phyloP scores from a whole-genome alignment of 805 yeast species.

The Pichia cabralensis region DNA sequence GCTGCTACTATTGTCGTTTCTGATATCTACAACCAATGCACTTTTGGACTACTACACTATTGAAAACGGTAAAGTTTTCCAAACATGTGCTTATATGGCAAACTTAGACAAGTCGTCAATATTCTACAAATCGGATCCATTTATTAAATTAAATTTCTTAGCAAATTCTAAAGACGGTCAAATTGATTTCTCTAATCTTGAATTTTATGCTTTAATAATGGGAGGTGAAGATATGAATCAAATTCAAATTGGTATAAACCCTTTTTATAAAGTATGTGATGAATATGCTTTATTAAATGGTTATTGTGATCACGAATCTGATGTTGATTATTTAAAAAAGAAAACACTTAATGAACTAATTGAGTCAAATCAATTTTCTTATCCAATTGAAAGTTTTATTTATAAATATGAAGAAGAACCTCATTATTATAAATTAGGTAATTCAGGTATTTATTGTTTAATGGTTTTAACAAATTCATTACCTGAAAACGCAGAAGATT shows the following conservation, averaged over 20 bases:
- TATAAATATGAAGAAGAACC: slow-evolving; percentile 5
- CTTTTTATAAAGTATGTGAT: slow-evolving; percentile 24
- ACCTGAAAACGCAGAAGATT: slow-evolving; percentile 2
- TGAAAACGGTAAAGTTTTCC: slow-evolving; percentile 15
- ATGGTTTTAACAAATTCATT: slow-evolving; percentile 14
- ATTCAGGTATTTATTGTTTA: slow-evolving; percentile 21
- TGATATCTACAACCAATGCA: slow-evolving; percentile 6
- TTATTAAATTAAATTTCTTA: slow-evolving; percentile 14
- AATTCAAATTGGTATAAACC: slow-evolving; percentile 16
- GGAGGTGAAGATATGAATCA: slow-evolving; percentile 18
- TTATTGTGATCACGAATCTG: slow-evolving; percentile 16
- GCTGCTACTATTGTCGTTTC: no score
- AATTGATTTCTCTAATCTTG: slow-evolving; percentile 3
- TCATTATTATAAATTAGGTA: slow-evolving; percentile 12
- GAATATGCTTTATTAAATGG: slow-evolving; percentile 17
- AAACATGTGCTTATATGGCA: slow-evolving; percentile 25
- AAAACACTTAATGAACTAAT: slow-evolving; percentile 14
- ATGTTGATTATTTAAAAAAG: slow-evolving; percentile 8
- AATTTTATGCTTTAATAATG: slow-evolving; percentile 17
- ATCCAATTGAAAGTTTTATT: slow-evolving; percentile 14
- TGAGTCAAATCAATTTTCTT: slow-evolving; percentile 8
- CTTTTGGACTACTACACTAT: slow-evolving; percentile 18
- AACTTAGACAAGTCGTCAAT: slow-evolving; percentile 12
- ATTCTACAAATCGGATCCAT: slow-evolving; percentile 1
- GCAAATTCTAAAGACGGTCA: slow-evolving; percentile 2